phyloP scores from a whole-genome alignment of 2,329 filamentous ascomycete genomes.

The Exophiala oligosperma region DNA sequence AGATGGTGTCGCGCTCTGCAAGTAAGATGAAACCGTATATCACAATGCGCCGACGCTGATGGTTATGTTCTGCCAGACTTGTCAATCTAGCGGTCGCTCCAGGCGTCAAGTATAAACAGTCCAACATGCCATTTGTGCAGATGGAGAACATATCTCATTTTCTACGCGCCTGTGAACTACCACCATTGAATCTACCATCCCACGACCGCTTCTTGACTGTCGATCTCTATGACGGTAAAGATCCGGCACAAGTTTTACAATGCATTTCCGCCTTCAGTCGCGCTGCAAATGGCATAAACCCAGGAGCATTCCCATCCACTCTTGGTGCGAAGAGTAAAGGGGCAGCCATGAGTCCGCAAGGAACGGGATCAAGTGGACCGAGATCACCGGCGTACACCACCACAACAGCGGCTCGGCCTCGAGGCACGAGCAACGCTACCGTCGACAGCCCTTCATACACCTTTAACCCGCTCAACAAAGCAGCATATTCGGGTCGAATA shows the following conservation, averaged over 20 bases:
- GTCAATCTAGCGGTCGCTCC: conserved; percentile 79
- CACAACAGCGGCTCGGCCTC: conserved; percentile 42
- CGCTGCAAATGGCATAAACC: conserved; percentile 73
- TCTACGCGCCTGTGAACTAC: conserved; percentile 79
- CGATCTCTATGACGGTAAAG: conserved; percentile 92
- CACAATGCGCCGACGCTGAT: conserved; percentile 10
- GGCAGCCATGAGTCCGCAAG: conserved; percentile 64
- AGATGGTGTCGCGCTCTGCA: conserved; percentile 91
- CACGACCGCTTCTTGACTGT: conserved; percentile 98
- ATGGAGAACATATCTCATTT: conserved; percentile 99
- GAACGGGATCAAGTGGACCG: conserved; percentile 59
- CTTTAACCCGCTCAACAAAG: conserved; percentile 46
- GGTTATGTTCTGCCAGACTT: conserved; percentile 56
- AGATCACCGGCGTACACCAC: conserved; percentile 45
- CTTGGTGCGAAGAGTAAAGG: conserved; percentile 72
- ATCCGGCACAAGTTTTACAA: conserved; percentile 92
- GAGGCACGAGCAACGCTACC: conserved; percentile 56
- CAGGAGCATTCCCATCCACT: conserved; percentile 68
- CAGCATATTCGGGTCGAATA: conserved; percentile 52
- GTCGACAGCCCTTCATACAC: conserved; percentile 43
- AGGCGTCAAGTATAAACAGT: conserved; percentile 85
- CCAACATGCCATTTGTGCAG: conserved; percentile 95
- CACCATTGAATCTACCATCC: conserved; percentile 81
- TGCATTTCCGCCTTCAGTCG: conserved; percentile 91
- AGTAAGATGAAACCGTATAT: conserved; percentile 50